Evolutionary conservation across 106 monocot genomes (phyloP).

Genomic region (Acorus calamus): DNA sequence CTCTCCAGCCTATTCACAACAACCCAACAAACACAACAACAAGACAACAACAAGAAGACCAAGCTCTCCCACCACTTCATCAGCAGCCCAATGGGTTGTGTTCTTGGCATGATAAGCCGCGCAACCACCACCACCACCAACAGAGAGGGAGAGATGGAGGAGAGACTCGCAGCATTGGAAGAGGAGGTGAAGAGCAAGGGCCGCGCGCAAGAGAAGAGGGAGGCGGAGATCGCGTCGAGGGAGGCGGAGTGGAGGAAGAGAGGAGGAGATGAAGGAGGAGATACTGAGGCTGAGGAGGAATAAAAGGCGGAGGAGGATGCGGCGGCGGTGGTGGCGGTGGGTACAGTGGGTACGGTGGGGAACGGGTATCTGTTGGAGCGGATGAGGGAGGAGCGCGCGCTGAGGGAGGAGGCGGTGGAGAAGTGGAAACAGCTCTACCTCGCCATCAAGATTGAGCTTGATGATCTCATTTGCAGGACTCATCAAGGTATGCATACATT

Average conservation of each 20-base stretch:
- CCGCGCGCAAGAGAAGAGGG: slow-evolving; percentile 5
- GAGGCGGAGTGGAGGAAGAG: slow-evolving; percentile 31
- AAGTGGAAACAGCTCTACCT: slow-evolving; percentile 85
- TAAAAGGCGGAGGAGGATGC: slow-evolving; percentile 20
- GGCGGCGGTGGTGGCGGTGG: neutral
- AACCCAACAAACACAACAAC: too few relatives aligned
- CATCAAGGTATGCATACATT: slow-evolving; percentile 30
- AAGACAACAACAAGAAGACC: too few relatives aligned
- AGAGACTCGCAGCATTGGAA: slow-evolving; percentile 29
- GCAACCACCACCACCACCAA: too few relatives aligned
- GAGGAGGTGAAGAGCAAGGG: slow-evolving; percentile 43
- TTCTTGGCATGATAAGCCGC: too few relatives aligned
- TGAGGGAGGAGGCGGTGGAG: slow-evolving; percentile 41
- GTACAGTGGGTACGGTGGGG: slow-evolving; percentile 9
- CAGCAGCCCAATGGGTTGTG: too few relatives aligned
- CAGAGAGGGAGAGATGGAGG: slow-evolving; percentile 7
- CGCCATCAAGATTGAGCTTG: slow-evolving; percentile 80
- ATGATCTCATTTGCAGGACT: slow-evolving; percentile 63
- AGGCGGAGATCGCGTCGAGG: slow-evolving; percentile 8
- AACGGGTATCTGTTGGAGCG: slow-evolving; percentile 21
- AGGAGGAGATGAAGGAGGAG: slow-evolving; percentile 34
- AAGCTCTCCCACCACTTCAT: too few relatives aligned
- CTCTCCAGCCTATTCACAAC: too few relatives aligned
- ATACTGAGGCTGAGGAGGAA: slow-evolving; percentile 21
- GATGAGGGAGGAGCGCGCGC: slow-evolving; percentile 52